A percentile compares a stretch with the other conserved stretches of the same genome.
Conservation (phyloP, 306 rosid species). For the Vigna radiata region DNA sequence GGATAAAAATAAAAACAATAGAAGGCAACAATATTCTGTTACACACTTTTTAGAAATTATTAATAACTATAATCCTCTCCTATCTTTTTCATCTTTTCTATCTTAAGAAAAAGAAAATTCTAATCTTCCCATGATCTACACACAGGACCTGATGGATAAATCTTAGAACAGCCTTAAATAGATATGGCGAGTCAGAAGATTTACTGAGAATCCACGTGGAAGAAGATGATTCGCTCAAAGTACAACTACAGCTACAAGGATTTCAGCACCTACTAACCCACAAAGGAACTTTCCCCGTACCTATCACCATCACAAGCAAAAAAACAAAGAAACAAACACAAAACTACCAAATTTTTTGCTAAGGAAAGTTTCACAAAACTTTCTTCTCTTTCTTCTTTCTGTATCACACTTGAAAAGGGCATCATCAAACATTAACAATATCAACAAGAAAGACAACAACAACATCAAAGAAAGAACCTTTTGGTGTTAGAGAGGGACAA, state of each 20-base stretch:
- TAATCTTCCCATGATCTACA: not conserved
- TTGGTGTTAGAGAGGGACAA: slow-evolving; percentile 21
- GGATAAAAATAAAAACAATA: too few relatives aligned
- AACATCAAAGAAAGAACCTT: not conserved
- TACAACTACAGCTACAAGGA: slow-evolving; percentile 15
- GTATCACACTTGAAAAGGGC: slow-evolving; percentile 41
- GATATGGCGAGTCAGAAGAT: not conserved
- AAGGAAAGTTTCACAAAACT: not conserved
- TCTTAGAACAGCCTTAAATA: not conserved
- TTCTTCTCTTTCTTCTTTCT: not conserved
- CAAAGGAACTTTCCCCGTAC: not conserved
- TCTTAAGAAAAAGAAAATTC: not conserved
- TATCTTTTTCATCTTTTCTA: not conserved
- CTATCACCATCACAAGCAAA: not conserved
- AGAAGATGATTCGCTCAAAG: not conserved
- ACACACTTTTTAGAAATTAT: too few relatives aligned
- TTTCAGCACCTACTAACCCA: slow-evolving; percentile 51
- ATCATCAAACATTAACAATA: slow-evolving; percentile 16
- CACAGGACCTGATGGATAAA: not conserved
- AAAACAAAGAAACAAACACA: not conserved
- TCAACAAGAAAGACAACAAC: slow-evolving; percentile 1
- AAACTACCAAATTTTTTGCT: slow-evolving; percentile 10
- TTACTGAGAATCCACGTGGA: slow-evolving; percentile 36
- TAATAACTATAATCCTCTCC: not conserved
- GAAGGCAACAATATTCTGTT: too few relatives aligned